phyloP scores from a whole-genome alignment of 805 yeast genomes.

The Teunomyces aglyptinius region DNA sequence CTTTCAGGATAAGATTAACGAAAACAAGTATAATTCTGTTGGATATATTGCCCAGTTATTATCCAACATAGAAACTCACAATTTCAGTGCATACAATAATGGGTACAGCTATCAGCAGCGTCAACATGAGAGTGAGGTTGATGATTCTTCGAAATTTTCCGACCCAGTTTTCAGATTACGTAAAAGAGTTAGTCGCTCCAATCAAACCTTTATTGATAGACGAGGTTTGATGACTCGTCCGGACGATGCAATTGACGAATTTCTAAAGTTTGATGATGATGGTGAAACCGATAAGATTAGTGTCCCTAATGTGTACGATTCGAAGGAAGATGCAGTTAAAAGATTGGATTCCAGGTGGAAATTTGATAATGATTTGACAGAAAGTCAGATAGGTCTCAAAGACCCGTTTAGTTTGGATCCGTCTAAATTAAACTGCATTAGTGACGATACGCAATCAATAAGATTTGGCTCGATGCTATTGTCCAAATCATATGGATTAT shows the following conservation, averaged over 20 bases:
- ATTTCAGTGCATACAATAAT: conserved; percentile 38
- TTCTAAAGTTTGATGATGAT: conserved; percentile 39
- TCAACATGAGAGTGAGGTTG: conserved; percentile 13
- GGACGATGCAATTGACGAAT: conserved; percentile 35
- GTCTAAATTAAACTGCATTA: conserved; percentile 74
- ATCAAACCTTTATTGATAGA: conserved; percentile 73
- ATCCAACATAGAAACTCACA: conserved; percentile 37
- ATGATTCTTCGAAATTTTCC: conserved; percentile 34
- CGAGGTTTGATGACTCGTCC: conserved; percentile 48
- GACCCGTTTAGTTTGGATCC: conserved; percentile 74
- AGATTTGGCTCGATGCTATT: conserved; percentile 90
- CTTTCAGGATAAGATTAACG: conserved; percentile 26
- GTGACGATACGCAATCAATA: conserved; percentile 83
- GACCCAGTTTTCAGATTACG: conserved; percentile 62
- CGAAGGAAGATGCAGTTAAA: conserved; percentile 41
- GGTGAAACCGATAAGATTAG: conserved; percentile 16
- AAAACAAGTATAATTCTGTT: conserved; percentile 18
- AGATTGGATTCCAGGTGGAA: conserved; percentile 64
- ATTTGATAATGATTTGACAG: conserved; percentile 58
- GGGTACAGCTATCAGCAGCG: conserved; percentile 30
- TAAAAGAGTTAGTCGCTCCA: conserved; percentile 71
- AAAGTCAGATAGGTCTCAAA: conserved; percentile 30
- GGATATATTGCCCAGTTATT: conserved; percentile 40
- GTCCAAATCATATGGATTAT: conserved; percentile 78
- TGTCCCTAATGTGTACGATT: conserved; percentile 41